Base-by-base conservation (phyloP, 495 filamentous ascomycete genomes). In the Gamarada debralockiae region DNA sequence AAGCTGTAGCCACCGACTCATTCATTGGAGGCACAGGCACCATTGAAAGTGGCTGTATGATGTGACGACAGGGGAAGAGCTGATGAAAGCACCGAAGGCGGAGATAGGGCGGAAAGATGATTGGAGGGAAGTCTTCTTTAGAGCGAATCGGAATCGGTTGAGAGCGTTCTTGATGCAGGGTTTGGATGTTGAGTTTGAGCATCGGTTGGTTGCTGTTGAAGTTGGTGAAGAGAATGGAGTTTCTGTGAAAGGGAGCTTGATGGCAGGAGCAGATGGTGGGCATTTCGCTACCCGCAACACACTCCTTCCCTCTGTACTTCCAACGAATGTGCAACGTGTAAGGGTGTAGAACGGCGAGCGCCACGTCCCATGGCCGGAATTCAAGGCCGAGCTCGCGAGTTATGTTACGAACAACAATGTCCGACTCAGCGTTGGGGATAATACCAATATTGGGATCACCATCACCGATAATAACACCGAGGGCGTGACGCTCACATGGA, bases 311-410 rank as follows among this genome's bases (percentile, higher is more conserved):
- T n/a, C 18, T 3, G 54, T 56, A 10, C 15, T 61, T 23, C 60
- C 62, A 2, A 57, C 65, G 8, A 53, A 73, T 23, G 52, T 71
- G 1, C 72, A 67, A 1, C 71, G 49, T 44, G 72, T 65, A n/a
- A n/a, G n/a, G 2, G 73, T 68, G 6, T 73, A 66, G 50, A 69
- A 65, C 29, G 72, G 70, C 20, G 68, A 60, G 42, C 58, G 72
- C 10, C 47, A 42, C 1, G 40, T 76, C 3, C 45, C 56, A 10
- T 14, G 23, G 7, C 24, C n/a, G 3, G 18, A 46, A 2, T 72
- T 65, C 46, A 21, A 62, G 10, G 25, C 44, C 2, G 57, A 65
- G 29, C 45, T 56, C 0, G 20, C 65, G 0, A 50, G 74, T 21
- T 55, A 70, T 12, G 66, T 73, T 31, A 55, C 58, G 2, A 50